Evolutionary conservation across 148 eudicot genomes (phyloP), one percentile per base, ranked within the genome.

Genomic region (Diospyros kaki): DNA sequence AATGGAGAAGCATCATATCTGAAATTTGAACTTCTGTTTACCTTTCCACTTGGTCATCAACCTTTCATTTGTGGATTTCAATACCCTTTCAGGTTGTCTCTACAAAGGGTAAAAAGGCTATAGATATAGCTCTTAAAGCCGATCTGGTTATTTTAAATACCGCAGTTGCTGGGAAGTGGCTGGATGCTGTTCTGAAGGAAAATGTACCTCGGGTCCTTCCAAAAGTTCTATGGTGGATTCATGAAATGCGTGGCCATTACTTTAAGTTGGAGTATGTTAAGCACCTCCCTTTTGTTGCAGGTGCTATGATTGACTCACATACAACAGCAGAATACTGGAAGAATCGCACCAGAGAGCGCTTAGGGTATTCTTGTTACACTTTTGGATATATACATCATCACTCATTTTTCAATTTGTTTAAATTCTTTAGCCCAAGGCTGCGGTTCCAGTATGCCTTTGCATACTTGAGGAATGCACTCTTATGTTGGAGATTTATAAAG

Each of bases 171-270:
- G 98, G 96, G 78, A 91, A 91, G 85, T 93, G 98, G 98, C 78
- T 93, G 77, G 98, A 93, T 75, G 88, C 89, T 15, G 96, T 93
- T 63, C 87, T 93, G 9, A 89, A 93, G 82, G 93, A 91, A 76
- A 83, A 88, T 77, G 92, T 91, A 17, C 84, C 87, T 81, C 91
- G 71, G 64, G 92, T 93, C 58, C 96, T 91, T 74, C 94, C 98
- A 73, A 93, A 93, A 89, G 81, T 93, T 67, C 89, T 93, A 83
- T 93, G 98, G 98, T 93, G 98, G 98, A 93, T 93, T 77, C 98
- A 93, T 85, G 98, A 93, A 83, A 93, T 91, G 98, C 92, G 98
- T 66, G 98, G 98, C 64, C 96, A 93, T 84, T 93, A 93, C 85
- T 93, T 91, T 78, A 93, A 82, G 83, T 76, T 89, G 88, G 98